Conservation (phyloP, 164 flowering plant genomes). For the Vitis vinifera region DNA sequence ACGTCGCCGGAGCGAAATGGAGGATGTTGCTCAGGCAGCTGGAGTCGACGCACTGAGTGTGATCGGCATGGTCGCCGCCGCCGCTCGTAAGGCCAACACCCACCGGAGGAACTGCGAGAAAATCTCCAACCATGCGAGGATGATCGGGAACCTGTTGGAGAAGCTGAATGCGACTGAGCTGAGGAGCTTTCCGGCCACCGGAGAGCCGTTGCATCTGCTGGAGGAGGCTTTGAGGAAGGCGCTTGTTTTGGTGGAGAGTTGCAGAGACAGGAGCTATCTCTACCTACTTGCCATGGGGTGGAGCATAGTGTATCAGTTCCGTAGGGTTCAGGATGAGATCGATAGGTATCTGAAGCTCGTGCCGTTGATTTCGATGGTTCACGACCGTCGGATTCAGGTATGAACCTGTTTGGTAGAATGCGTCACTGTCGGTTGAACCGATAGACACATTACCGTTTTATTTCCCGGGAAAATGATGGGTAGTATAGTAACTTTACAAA, state of each 20-base stretch:
- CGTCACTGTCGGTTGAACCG: too few species aligned
- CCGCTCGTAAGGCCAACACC: conserved; percentile 30
- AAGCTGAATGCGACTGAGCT: conserved; percentile 36
- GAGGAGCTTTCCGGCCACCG: conserved; percentile 25
- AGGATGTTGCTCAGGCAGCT: conserved; percentile 15
- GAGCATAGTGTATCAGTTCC: conserved; percentile 45
- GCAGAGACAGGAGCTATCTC: conserved; percentile 41
- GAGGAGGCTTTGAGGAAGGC: conserved; percentile 38
- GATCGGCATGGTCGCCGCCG: conserved; percentile 18
- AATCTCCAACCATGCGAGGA: conserved; percentile 34
- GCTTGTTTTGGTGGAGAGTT: conserved; percentile 28
- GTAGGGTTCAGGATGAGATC: conserved; percentile 39
- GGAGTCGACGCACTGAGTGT: conserved; percentile 30
- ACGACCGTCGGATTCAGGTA: conserved; percentile 37
- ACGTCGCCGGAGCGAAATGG: conserved; percentile 4
- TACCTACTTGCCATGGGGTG: conserved; percentile 58
- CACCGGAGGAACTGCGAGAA: conserved; percentile 47
- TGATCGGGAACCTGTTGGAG: conserved; percentile 46
- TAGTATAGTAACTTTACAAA: neutral
- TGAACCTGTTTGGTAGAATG: too few species aligned
- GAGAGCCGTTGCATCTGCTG: conserved; percentile 38
- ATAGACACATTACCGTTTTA: too few species aligned
- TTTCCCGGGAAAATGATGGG: neutral
- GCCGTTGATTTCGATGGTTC: conserved; percentile 39
- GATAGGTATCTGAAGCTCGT: conserved; percentile 37